These are phyloP conservation scores for Sporisorium sorghi DNA, from an alignment of 1,284 basidiomycete species.

Conservation along the genomic window DNA sequence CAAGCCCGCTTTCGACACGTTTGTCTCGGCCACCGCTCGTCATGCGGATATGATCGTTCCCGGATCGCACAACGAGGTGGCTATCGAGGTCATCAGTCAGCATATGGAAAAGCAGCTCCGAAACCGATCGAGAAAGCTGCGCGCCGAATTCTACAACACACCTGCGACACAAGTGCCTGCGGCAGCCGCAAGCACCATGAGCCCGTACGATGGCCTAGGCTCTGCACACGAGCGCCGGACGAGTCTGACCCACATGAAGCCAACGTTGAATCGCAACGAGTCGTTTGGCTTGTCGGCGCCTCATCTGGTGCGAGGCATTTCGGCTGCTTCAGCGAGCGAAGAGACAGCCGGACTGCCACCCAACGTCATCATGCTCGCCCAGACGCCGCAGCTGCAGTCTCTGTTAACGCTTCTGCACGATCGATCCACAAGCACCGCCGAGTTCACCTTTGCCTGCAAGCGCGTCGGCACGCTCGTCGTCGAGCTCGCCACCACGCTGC, in stretches of 20 bases:
- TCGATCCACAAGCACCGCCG: constrained; percentile 75
- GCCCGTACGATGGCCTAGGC: constrained; percentile 34
- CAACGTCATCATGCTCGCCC: constrained; percentile 78
- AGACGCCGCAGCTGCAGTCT: constrained; percentile 80
- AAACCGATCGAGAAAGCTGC: constrained; percentile 41
- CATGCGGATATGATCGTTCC: constrained; percentile 77
- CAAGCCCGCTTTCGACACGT: constrained; percentile 87
- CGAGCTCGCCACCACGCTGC: constrained; percentile 83
- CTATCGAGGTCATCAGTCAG: constrained; percentile 91
- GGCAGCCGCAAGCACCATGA: constrained; percentile 12
- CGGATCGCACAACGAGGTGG: constrained; percentile 70
- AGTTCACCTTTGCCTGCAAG: constrained; percentile 89
- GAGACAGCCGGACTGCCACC: constrained; percentile 67
- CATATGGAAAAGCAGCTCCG: constrained; percentile 85
- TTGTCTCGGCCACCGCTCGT: constrained; percentile 87
- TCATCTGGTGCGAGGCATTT: constrained; percentile 1
- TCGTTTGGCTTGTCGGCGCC: constrained; percentile 14
- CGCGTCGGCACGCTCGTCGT: constrained; percentile 85
- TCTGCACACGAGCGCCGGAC: constrained; percentile 32
- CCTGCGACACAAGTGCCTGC: constrained; percentile 26
- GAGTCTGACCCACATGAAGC: constrained; percentile 24
- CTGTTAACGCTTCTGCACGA: constrained; percentile 83
- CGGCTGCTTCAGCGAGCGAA: constrained; percentile 20
- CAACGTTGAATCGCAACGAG: constrained; percentile 18
- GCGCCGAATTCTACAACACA: constrained; percentile 56